These are phyloP conservation scores for Chrysosporium keratinophilum DNA, from an alignment of 2,329 filamentous ascomycete genomes.

Conservation along the genomic window DNA sequence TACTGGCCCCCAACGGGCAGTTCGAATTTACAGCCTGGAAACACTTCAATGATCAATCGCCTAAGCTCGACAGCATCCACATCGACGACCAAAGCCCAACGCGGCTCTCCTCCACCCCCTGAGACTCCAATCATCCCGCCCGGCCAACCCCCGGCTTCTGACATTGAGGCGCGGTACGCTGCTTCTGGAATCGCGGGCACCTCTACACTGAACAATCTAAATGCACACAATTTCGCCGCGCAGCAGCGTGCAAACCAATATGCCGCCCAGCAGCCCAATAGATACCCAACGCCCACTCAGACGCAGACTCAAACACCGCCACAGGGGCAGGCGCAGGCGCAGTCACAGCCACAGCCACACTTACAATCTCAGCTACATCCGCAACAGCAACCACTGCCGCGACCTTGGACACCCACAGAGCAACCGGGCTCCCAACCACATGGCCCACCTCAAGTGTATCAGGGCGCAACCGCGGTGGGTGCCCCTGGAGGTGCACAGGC, in stretches of 20 bases:
- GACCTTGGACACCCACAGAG: constrained; percentile 95
- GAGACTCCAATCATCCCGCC: constrained; percentile 78
- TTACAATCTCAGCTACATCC: constrained; percentile 45
- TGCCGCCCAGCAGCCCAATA: constrained; percentile 39
- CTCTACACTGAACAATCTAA: constrained; percentile 66
- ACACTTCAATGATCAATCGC: constrained; percentile 46
- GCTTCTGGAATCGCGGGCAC: constrained; percentile 82
- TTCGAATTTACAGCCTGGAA: constrained; percentile 38
- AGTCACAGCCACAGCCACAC: constrained; percentile 25
- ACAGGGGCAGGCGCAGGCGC: constrained; percentile 49
- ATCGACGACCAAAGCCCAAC: constrained; percentile 80
- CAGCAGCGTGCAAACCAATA: constrained; percentile 75
- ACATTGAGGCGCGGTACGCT: constrained; percentile 84
- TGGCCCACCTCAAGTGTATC: constrained; percentile 83
- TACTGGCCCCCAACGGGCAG: constrained; percentile 47
- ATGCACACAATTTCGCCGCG: constrained; percentile 66
- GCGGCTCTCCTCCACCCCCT: constrained; percentile 87
- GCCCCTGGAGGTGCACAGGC: not conserved
- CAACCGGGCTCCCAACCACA: constrained; percentile 74
- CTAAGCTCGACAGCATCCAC: constrained; percentile 78
- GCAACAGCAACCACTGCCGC: constrained; percentile 29
- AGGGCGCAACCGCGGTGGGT: constrained; percentile 62
- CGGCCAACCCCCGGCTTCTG: constrained; percentile 58
- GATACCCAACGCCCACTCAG: constrained; percentile 21
- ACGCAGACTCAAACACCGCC: constrained; percentile 24